Evolutionary conservation across 2,329 filamentous ascomycete genomes (phyloP).

Genomic region (Epicoccum sorghinum): DNA sequence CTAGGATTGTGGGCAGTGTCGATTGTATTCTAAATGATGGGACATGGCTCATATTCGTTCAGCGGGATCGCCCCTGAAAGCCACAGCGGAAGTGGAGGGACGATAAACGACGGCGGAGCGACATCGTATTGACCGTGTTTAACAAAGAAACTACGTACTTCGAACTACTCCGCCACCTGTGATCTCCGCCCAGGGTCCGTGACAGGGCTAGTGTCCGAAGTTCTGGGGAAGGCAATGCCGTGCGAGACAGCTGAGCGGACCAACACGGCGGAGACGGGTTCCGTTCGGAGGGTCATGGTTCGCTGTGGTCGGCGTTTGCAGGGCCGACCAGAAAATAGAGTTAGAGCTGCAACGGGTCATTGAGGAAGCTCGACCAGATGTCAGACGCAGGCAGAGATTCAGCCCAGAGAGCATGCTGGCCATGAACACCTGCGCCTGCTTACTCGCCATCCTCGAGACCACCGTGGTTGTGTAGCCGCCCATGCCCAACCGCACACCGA

Average conservation of each 20-base stretch:
- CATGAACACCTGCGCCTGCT: neutral
- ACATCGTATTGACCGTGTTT: neutral
- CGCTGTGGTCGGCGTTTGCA: constrained; percentile 5
- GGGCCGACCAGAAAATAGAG: neutral
- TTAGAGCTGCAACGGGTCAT: constrained; percentile 1
- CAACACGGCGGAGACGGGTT: constrained; percentile 27
- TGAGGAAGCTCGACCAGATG: neutral
- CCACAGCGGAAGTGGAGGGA: neutral
- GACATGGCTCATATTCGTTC: no score
- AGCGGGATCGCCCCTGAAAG: no score
- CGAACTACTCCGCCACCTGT: neutral
- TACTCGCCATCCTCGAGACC: constrained; percentile 5
- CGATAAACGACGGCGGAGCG: constrained; percentile 1
- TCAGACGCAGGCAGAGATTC: neutral
- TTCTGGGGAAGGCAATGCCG: neutral
- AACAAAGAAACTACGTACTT: neutral
- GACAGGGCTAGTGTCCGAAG: constrained; percentile 1
- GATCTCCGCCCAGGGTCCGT: neutral
- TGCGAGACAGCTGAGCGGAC: constrained; percentile 19
- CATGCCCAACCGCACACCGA: constrained; percentile 28
- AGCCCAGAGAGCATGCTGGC: neutral
- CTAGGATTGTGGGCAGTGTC: no score
- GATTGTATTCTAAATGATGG: no score
- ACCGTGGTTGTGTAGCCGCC: constrained; percentile 14
- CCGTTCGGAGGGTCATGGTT: constrained; percentile 6